Percentiles rank a stretch among this genome's conserved stretches.
Evolutionary conservation across 768 basidiomycete species (phyloP).

Genomic region (Leucogyrophana mollusca): DNA sequence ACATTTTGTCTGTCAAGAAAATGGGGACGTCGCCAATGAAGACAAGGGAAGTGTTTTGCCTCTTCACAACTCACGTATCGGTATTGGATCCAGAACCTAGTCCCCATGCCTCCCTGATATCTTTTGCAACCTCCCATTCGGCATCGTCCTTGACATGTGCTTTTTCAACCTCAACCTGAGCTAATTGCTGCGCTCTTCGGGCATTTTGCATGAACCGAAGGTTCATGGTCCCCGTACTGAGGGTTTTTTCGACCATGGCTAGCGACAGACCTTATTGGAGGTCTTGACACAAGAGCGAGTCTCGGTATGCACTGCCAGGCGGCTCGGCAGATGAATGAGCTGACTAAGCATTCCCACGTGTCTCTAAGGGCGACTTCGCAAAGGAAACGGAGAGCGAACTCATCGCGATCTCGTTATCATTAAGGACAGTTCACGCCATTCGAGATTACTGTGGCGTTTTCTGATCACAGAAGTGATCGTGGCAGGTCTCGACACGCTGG

Average conservation of each 20-base stretch:
- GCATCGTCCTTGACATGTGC: slow-evolving; percentile 61
- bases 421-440: no score
- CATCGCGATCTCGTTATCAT: no score
- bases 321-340: no score
- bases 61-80: slow-evolving; percentile 8
- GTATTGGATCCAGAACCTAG: slow-evolving; percentile 6
- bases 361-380: no score
- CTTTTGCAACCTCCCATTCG: slow-evolving; percentile 60
- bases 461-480: no score
- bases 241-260: slow-evolving; percentile 40
- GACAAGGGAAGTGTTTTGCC: slow-evolving; percentile 4
- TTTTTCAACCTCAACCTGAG: slow-evolving; percentile 48
- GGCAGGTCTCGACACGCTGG: no score
- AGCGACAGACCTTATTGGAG: neutral
- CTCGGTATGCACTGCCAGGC: no score
- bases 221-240: slow-evolving; percentile 64
- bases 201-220: slow-evolving; percentile 77
- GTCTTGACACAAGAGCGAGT: neutral
- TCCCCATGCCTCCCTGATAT: slow-evolving; percentile 54
- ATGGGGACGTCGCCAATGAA: neutral
- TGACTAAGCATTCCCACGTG: no score
- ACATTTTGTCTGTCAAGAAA: slow-evolving; percentile 21
- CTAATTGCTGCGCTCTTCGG: slow-evolving; percentile 49
- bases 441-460: no score
- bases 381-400: no score